Percentiles rank a stretch among this genome's conserved stretches.
phyloP scores from a whole-genome alignment of 257 asterid genomes.

The Nicotiana tabacum region DNA sequence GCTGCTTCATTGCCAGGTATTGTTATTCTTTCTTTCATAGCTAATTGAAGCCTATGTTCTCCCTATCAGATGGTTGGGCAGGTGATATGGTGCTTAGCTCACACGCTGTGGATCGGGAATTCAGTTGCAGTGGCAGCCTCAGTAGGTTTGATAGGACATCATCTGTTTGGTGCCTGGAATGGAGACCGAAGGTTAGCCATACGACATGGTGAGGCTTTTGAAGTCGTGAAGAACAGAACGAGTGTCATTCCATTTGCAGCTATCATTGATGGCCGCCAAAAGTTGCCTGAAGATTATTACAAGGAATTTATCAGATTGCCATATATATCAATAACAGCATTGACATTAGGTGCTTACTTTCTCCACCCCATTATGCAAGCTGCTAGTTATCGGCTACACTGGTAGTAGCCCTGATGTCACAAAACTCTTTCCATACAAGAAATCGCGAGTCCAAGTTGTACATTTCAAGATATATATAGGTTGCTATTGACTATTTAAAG shows the following conservation, averaged over 20 bases:
- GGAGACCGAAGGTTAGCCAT: slow-evolving; percentile 84
- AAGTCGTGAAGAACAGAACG: slow-evolving; percentile 67
- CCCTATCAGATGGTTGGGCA: slow-evolving; percentile 77
- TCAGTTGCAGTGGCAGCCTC: slow-evolving; percentile 90
- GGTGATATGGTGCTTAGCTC: slow-evolving; percentile 94
- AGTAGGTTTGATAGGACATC: slow-evolving; percentile 86
- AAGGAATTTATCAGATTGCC: slow-evolving; percentile 87
- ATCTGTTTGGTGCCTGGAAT: slow-evolving; percentile 90
- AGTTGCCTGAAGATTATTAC: slow-evolving; percentile 69
- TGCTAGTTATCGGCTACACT: slow-evolving; percentile 78
- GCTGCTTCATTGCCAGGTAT: not conserved
- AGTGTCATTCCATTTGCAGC: slow-evolving; percentile 92
- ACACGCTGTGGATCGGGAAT: slow-evolving; percentile 91
- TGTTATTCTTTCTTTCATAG: not conserved
- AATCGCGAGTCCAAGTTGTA: not conserved
- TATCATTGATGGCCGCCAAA: slow-evolving; percentile 85
- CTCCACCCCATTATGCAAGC: slow-evolving; percentile 95
- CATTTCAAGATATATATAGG: not conserved
- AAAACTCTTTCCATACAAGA: not conserved
- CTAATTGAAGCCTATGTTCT: not conserved
- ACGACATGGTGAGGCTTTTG: slow-evolving; percentile 80
- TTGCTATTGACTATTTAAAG: not conserved
- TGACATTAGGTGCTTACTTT: slow-evolving; percentile 78
- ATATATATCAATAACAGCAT: slow-evolving; percentile 54
- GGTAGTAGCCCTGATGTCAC: slow-evolving; percentile 37